Conservation (phyloP, 2,329 filamentous ascomycete genomes). For the Ramularia endophylla region DNA sequence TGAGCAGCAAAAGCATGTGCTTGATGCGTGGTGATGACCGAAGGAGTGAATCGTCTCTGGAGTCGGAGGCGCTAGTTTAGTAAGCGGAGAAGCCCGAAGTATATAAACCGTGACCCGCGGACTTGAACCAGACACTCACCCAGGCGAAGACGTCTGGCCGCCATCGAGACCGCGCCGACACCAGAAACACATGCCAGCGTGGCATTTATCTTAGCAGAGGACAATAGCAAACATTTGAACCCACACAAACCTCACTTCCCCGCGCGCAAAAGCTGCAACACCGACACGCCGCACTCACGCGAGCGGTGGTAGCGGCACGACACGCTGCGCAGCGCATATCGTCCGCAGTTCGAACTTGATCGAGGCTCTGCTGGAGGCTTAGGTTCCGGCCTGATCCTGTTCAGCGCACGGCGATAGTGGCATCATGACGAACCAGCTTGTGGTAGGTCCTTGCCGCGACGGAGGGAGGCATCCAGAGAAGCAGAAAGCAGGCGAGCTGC, state of each 20-base stretch:
- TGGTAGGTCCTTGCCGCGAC: slow-evolving; percentile 16
- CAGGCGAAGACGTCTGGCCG: not conserved
- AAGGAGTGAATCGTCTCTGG: no score
- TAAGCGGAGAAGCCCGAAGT: not conserved
- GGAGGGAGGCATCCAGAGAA: not conserved
- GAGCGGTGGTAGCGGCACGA: not conserved
- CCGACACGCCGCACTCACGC: not conserved
- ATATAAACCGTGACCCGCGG: not conserved
- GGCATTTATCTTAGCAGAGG: slow-evolving; percentile 3
- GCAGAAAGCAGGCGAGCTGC: not conserved
- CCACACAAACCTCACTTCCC: slow-evolving; percentile 1
- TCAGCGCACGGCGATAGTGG: not conserved
- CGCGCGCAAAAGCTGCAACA: slow-evolving; percentile 6
- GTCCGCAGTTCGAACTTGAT: no score
- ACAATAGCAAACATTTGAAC: slow-evolving; percentile 6
- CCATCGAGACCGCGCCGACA: slow-evolving; percentile 2
- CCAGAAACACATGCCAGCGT: slow-evolving; percentile 4
- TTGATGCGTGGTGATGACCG: no score
- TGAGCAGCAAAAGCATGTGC: no score
- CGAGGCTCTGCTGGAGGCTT: not conserved
- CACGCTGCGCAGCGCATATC: not conserved
- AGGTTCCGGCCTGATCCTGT: not conserved
- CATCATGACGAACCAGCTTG: slow-evolving; percentile 26
- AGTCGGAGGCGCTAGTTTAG: not conserved
- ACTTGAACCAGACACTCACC: slow-evolving; percentile 2